Evolutionary conservation across 495 filamentous ascomycete species (phyloP).

Genomic region (Choiromyces venosus): DNA sequence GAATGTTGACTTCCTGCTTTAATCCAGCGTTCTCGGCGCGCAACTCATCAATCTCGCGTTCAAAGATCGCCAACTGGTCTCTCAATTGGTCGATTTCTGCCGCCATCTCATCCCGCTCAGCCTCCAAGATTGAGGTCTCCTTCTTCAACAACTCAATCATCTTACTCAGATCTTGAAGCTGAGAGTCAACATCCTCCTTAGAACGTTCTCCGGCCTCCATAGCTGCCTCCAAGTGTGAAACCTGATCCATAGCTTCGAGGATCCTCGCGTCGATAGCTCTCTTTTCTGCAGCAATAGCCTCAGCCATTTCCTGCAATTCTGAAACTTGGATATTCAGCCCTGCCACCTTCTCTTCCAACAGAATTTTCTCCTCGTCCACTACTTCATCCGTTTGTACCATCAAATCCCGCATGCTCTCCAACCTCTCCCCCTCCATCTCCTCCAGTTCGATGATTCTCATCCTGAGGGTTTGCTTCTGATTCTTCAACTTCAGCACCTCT

Average conservation of each 20-base stretch:
- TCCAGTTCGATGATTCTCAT: conserved; percentile 27
- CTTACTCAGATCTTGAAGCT: conserved; percentile 4
- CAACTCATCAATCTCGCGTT: conserved; percentile 22
- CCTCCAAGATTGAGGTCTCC: conserved; percentile 4
- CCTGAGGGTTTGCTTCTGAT: conserved; percentile 17
- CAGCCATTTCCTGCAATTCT: conserved; percentile 31
- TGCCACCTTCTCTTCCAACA: conserved; percentile 23
- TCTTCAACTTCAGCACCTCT: conserved; percentile 23
- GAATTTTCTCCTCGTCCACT: conserved; percentile 27
- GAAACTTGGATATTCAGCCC: conserved; percentile 20
- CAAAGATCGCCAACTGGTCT: conserved; percentile 9
- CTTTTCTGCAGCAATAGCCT: conserved; percentile 15
- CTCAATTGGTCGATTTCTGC: conserved; percentile 25
- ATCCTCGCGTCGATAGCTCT: conserved; percentile 8
- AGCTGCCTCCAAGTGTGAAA: conserved; percentile 17
- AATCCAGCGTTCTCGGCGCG: conserved; percentile 20
- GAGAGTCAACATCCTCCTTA: conserved; percentile 15
- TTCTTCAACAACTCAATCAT: conserved; percentile 12
- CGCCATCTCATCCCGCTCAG: conserved; percentile 25
- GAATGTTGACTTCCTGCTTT: conserved; percentile 12
- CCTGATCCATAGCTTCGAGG: conserved; percentile 7
- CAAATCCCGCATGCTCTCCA: conserved; percentile 26
- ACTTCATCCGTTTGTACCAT: conserved; percentile 33
- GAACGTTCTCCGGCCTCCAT: conserved; percentile 19
- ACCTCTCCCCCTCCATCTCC: conserved; percentile 37